Conservation (phyloP, 139 green algal species). For the Chlorella sp. region DNA sequence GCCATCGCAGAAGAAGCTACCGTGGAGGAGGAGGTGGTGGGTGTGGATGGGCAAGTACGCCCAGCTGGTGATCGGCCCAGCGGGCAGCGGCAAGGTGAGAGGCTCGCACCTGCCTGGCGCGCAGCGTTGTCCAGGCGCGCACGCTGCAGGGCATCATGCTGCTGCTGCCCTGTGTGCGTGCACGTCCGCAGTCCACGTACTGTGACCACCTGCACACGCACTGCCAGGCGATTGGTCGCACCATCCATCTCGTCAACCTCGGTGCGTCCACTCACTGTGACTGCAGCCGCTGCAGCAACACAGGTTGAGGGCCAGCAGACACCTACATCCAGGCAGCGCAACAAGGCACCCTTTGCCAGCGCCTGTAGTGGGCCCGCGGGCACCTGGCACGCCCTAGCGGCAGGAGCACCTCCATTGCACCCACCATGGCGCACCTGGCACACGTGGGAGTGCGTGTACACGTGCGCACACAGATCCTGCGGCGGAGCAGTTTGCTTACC, state of each 20-base stretch:
- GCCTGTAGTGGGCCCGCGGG: no score
- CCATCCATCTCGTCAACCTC: conserved; percentile 90
- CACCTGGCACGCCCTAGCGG: no score
- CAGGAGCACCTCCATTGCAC: no score
- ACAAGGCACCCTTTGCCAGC: no score
- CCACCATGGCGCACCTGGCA: no score
- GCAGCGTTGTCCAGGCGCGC: no score
- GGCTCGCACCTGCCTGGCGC: no score
- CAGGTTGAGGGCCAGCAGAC: no score
- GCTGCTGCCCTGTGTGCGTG: not conserved
- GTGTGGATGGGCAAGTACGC: conserved; percentile 80
- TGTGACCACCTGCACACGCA: conserved; percentile 86
- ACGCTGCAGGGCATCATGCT: not conserved
- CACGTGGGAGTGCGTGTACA: not conserved
- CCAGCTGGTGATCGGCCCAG: conserved; percentile 96
- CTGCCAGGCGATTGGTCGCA: conserved; percentile 76
- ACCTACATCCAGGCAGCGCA: no score
- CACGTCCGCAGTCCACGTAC: conserved; percentile 86
- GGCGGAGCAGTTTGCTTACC: conserved; percentile 91
- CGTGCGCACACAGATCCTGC: conserved; percentile 70
- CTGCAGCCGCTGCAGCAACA: no score
- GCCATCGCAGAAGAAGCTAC: no score
- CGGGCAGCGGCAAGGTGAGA: conserved; percentile 90
- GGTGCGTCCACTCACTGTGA: conserved; percentile 38
- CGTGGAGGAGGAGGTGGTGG: no score